Base-by-base conservation (phyloP, 257 asterid species). In the Nicotiana benthamiana region DNA sequence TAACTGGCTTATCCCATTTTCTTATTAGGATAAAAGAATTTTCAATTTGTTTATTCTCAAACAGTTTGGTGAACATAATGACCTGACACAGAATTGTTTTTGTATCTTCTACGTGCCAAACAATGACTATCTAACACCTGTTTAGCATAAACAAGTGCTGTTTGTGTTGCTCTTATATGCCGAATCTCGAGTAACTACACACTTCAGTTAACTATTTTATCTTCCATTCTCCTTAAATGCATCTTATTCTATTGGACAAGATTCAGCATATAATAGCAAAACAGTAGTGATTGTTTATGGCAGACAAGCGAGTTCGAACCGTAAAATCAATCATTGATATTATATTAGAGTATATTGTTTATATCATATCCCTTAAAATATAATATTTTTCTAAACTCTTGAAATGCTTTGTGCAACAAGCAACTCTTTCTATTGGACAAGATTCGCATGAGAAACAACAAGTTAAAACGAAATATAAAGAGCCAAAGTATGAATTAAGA, bases 1-100 rank as follows among this genome's bases (percentile, higher is more conserved):
- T 68, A 36, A 68, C 76, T 43, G 77, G 77, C 59, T 70, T 70
- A 72, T 46, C n/a, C 78, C 16, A 43, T 13, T 72, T 22, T 24
- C 13, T 72, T 46, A 46, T 3, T 22, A 72, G 24, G 32, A 68
- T 5, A 6, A 72, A 24, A 22, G 4, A 2, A 43, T 12, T 43
- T 24, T 72, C 48, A 46, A 72, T 46, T 72, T 3, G 60, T 22
- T 72, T 72, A 52, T 72, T 72, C 59, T 46, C 28, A 43, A 40
- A 32, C 59, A 46, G 36, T 72, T 46, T 24, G 60, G 46, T 72
- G 60, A 22, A 68, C 77, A 70, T 70, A 70, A 46, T 72, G 78
- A 22, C 36, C 78, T 72, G 78, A 1, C 36, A 72, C 0, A 6
- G 1, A 15, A 6, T 1, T 66, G 17, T 56, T 20, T 40, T 12